Conservation (phyloP, 148 eudicot genomes). For the Chenopodium suecicum region DNA sequence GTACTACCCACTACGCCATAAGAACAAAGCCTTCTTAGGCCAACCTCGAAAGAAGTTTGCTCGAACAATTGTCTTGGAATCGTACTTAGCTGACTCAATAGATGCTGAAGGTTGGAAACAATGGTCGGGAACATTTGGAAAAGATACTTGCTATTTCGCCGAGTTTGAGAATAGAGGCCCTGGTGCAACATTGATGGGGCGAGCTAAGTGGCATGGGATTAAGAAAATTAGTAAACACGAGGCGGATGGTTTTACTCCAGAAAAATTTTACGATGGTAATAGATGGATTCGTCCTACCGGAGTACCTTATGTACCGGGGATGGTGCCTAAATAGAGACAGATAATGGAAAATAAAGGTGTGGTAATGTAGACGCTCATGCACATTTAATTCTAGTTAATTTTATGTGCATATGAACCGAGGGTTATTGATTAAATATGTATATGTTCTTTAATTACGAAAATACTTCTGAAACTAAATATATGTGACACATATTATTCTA, state of each 20-base stretch:
- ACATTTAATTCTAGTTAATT: no score
- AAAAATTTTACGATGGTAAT: constrained; percentile 38
- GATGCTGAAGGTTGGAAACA: constrained; percentile 56
- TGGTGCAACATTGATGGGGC: constrained; percentile 24
- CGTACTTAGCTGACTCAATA: constrained; percentile 35
- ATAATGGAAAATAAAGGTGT: neutral
- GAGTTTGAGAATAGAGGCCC: constrained; percentile 59
- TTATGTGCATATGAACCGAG: no score
- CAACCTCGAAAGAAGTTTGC: constrained; percentile 53
- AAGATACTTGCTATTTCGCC: constrained; percentile 40
- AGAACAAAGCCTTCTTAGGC: constrained; percentile 42
- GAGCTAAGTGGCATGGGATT: constrained; percentile 63
- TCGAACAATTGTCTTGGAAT: constrained; percentile 43
- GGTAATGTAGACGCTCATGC: neutral
- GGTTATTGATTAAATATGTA: no score
- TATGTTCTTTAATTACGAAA: no score
- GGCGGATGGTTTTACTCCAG: constrained; percentile 32
- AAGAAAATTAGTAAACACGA: constrained; percentile 26
- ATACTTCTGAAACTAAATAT: no score
- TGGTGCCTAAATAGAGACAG: constrained; percentile 25
- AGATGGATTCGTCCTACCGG: constrained; percentile 39
- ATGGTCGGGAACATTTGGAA: constrained; percentile 31
- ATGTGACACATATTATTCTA: no score
- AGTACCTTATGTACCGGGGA: constrained; percentile 48
- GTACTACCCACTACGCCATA: constrained; percentile 4